These are phyloP conservation scores for Magnolia kwangsiensis DNA, from an alignment of 164 flowering plant species.

Conservation along the genomic window DNA sequence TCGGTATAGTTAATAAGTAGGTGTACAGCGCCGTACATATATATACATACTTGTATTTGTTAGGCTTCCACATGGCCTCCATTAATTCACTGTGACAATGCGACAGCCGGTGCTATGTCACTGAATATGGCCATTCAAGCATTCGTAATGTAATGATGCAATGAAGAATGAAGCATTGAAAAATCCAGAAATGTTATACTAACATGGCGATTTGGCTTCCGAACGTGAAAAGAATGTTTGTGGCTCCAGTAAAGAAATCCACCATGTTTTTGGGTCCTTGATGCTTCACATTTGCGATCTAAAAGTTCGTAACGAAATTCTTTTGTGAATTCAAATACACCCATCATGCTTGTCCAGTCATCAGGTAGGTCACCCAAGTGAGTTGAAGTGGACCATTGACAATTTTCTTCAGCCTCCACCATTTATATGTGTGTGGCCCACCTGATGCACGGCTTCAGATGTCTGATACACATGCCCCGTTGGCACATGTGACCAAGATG, in stretches of 20 bases:
- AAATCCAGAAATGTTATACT: not conserved
- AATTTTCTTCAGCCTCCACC: no score
- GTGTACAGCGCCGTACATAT: slow-evolving; percentile 1
- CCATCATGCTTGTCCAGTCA: not conserved
- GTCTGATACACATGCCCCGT: not conserved
- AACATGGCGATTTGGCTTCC: slow-evolving; percentile 15
- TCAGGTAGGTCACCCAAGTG: not conserved
- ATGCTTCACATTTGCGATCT: slow-evolving; percentile 9
- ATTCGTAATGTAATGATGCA: not conserved
- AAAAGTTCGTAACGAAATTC: not conserved
- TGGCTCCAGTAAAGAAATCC: slow-evolving; percentile 15
- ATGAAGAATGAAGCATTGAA: not conserved
- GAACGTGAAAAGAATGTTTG: slow-evolving; percentile 13
- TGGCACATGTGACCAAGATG: not conserved
- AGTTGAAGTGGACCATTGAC: not conserved
- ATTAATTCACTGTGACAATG: slow-evolving; percentile 11
- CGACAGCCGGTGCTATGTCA: no score
- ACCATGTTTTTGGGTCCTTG: slow-evolving; percentile 15
- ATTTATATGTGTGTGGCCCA: not conserved
- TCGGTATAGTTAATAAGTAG: slow-evolving; percentile 9
- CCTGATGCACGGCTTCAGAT: not conserved
- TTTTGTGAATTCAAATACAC: not conserved
- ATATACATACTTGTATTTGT: slow-evolving; percentile 13
- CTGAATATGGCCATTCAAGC: no score
- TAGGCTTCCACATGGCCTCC: slow-evolving; percentile 18